Base-by-base conservation (phyloP, 306 rosid genomes). In the Glycine latifolia region DNA sequence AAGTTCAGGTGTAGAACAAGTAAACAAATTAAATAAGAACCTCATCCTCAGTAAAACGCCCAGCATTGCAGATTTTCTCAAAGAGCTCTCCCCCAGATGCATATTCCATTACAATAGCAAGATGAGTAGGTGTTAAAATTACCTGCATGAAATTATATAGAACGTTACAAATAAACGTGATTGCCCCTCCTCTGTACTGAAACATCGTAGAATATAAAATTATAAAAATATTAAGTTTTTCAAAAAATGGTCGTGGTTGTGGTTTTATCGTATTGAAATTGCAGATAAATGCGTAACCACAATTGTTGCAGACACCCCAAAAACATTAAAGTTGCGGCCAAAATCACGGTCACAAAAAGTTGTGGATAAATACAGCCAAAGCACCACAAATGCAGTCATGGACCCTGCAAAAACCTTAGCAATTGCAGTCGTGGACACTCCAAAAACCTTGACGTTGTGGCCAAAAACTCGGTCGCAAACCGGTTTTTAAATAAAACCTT, bases 51-150 rank as follows among this genome's bases (percentile, higher is more conserved):
- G 86, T 84, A 81, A 94, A 92, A 82, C 92, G 96, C 26, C 94
- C 97, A 11, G 93, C 93, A 31, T 87, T 90, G 86, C 89, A 72
- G 49, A 92, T 94, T 35, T 97, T 85, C 78, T 86, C 97, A 53
- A 94, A 94, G 58, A 94, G 94, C 85, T 94, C 98, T 48, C 98
- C 98, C 58, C 98, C 97, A 14, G 98, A 89, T 67, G 98, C 98
- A 90, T 88, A 94, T 84, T 94, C 97, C 98, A 94, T 92, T 31
- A 94, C 94, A 87, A 94, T 94, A 31, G 98, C 98, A 68, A 94
- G 84, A 88, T 94, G 98, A 54, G 98, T 91, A 67, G 98, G 94
- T 14, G 98, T 94, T 82, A 95, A 85, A 85, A 92, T 93, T 37
- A 95, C 90, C 98, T 95, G 73, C 43, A 17, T 6, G 20, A 75